A percentile compares a stretch with the other conserved stretches of the same genome.
phyloP scores from a whole-genome alignment of 192 early-diverging fungal species.

The Neocallimastix lanati region DNA sequence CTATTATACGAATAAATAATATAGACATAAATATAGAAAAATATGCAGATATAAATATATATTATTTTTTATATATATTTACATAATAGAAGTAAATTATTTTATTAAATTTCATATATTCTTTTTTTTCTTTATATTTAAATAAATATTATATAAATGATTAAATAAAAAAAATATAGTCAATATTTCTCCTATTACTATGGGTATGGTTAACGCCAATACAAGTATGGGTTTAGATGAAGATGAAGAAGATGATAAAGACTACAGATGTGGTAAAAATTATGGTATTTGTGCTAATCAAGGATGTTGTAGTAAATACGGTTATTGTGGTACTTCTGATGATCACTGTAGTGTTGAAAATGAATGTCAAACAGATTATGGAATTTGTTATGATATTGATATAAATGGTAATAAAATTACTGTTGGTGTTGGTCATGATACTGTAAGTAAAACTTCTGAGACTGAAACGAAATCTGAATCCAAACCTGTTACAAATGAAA shows the following conservation, averaged over 20 bases:
- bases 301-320: neutral
- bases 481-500: too few relatives aligned
- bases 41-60: too few relatives aligned
- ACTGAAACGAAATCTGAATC: too few relatives aligned
- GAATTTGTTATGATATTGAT: neutral
- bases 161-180: neutral
- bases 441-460: too few relatives aligned
- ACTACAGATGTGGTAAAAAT: neutral
- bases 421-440: too few relatives aligned
- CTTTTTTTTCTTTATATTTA: too few relatives aligned
- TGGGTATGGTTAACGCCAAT: neutral
- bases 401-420: neutral
- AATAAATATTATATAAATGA: too few relatives aligned
- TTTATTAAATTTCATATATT: too few relatives aligned
- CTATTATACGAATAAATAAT: too few relatives aligned
- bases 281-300: neutral
- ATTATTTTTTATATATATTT: too few relatives aligned
- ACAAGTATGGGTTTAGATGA: neutral
- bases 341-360: neutral
- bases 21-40: too few relatives aligned
- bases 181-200: neutral
- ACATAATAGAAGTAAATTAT: too few relatives aligned
- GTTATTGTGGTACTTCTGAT: neutral
- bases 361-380: neutral
- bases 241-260: neutral